Conservation (phyloP, 208 protist species). For the Borovskyia barvae region DNA sequence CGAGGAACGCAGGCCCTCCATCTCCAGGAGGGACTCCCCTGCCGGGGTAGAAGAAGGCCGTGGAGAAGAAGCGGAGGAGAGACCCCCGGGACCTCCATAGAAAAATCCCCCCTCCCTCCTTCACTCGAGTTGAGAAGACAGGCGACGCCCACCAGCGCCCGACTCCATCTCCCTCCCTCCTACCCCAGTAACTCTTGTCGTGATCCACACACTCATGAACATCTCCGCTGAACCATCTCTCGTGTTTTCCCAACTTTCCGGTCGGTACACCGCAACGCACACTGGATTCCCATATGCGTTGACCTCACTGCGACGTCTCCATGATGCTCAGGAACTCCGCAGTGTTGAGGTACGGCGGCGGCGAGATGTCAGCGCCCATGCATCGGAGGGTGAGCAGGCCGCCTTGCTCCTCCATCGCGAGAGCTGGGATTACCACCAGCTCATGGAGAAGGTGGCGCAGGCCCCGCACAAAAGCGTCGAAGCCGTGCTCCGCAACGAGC, state of each 20-base stretch:
- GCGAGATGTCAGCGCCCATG: background rate
- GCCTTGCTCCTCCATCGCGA: slow-evolving; percentile 14
- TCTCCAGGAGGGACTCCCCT: too few relatives aligned
- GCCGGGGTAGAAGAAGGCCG: too few relatives aligned
- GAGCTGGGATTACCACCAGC: slow-evolving; percentile 19
- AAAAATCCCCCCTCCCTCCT: too few relatives aligned
- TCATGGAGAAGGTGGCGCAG: slow-evolving; percentile 29
- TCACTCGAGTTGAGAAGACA: too few relatives aligned
- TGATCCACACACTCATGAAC: too few relatives aligned
- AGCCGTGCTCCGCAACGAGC: slow-evolving; percentile 33
- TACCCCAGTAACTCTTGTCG: too few relatives aligned
- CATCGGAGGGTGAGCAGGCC: slow-evolving; percentile 12
- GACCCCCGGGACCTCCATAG: too few relatives aligned
- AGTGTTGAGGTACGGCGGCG: slow-evolving; percentile 21
- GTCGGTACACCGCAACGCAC: background rate
- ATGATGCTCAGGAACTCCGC: slow-evolving; percentile 4
- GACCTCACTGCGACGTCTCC: background rate
- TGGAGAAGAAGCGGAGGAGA: too few relatives aligned
- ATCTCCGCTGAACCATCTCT: too few relatives aligned
- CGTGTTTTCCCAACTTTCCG: background rate
- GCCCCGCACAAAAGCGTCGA: slow-evolving; percentile 28
- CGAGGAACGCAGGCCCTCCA: too few relatives aligned
- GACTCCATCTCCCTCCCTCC: too few relatives aligned
- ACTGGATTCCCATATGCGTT: background rate
- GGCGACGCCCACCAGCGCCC: too few relatives aligned